Evolutionary conservation across 345 rosid species (phyloP), one percentile per base, ranked within the genome.

Genomic region (Streptanthus diversifolius): DNA sequence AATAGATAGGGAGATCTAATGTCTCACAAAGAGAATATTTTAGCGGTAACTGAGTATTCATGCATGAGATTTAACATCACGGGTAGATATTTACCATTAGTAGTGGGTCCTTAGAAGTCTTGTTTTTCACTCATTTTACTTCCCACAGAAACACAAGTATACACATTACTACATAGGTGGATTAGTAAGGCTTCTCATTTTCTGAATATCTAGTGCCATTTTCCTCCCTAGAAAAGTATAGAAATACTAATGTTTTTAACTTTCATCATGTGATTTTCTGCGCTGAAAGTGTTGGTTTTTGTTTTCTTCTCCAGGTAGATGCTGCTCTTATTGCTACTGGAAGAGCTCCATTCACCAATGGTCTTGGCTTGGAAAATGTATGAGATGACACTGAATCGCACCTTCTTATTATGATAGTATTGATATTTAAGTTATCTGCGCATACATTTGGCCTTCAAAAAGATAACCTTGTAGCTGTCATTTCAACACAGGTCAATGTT

Each of bases 261-360:
- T 59, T 49, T 18, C 32, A 24, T 71, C 8, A 63, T 63, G 63
- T 63, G 37, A 33, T 15, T 39, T 44, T 57, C 48, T 15, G 24
- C 68, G 19, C 32, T 74, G 18, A 68, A 66, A 41, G 44, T 57
- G 36, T 47, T 37, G 18, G 15, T 51, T 70, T 77, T 47, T 40
- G 1, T 65, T 64, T 68, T 40, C 60, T 66, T 56, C 65, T 79
- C 21, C 75, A 95, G 99, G 96, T 92, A 57, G 98, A 95, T 84
- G 90, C 98, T 24, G 99, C 99, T 74, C 79, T 95, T 36, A 95
- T 95, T 83, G 99, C 99, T 30, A 95, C 99, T 57, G 99, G 99
- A 79, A 84, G 99, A 80, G 99, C 99, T 68, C 99, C 99, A 64
- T 95, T 90, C 82, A 95, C 99, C 11, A 86, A 85, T 66, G 97